These are phyloP conservation scores for Peniophora sp. DNA, from an alignment of 1,284 basidiomycete genomes.

Conservation along the genomic window DNA sequence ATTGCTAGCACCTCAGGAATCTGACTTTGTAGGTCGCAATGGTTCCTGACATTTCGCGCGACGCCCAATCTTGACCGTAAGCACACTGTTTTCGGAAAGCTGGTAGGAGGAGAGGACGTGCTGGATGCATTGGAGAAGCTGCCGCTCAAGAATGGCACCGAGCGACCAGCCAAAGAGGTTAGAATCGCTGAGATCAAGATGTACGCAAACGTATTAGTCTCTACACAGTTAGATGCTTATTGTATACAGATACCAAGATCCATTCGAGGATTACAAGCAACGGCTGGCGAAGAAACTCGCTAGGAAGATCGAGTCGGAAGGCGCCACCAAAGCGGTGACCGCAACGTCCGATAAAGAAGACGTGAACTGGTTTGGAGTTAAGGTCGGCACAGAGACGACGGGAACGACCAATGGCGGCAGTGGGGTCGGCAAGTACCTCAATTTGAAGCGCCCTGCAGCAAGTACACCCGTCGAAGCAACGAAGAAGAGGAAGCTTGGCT, in stretches of 20 bases:
- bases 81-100: slow-evolving; percentile 94
- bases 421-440: slow-evolving; percentile 62
- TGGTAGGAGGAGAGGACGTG: slow-evolving; percentile 91
- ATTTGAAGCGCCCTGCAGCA: slow-evolving; percentile 36
- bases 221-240: not conserved
- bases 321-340: slow-evolving; percentile 21
- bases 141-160: slow-evolving; percentile 76
- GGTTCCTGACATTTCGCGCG: slow-evolving; percentile 81
- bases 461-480: slow-evolving; percentile 35
- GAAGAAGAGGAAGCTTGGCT: slow-evolving; percentile 72
- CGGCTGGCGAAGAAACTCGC: slow-evolving; percentile 71
- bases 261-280: slow-evolving; percentile 77
- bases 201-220: slow-evolving; percentile 31
- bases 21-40: slow-evolving; percentile 59
- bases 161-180: slow-evolving; percentile 79
- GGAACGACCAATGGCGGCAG: slow-evolving; percentile 20
- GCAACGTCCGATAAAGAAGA: slow-evolving; percentile 42
- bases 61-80: slow-evolving; percentile 78
- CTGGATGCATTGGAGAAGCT: slow-evolving; percentile 79
- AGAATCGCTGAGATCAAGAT: slow-evolving; percentile 73
- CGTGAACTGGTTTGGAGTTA: slow-evolving; percentile 80
- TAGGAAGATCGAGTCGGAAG: slow-evolving; percentile 50
- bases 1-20: not conserved
- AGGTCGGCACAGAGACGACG: slow-evolving; percentile 43
- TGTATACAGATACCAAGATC: slow-evolving; percentile 64